These are phyloP conservation scores for Populus davidiana DNA, from an alignment of 345 rosid species.

Conservation along the genomic window DNA sequence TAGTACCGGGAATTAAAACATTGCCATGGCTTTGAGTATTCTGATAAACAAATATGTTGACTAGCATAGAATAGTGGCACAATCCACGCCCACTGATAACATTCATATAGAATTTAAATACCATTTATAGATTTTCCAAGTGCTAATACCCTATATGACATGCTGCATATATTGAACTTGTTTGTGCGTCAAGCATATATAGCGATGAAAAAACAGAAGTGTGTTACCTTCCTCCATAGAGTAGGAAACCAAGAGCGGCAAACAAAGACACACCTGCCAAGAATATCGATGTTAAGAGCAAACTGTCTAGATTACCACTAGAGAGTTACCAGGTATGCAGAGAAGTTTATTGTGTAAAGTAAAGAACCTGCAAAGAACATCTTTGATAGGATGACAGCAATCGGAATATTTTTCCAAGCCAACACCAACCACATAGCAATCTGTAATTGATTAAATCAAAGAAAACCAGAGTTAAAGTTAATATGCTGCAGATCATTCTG, in stretches of 20 bases:
- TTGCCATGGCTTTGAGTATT: not conserved
- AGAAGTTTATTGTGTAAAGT: not conserved
- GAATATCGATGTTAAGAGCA: conserved; percentile 2
- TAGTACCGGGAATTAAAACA: not conserved
- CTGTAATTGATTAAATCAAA: conserved; percentile 32
- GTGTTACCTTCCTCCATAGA: conserved; percentile 88
- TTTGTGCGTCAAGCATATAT: not conserved
- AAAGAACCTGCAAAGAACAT: conserved; percentile 79
- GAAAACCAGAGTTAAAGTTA: not conserved
- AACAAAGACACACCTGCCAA: conserved; percentile 70
- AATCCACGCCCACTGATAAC: not conserved
- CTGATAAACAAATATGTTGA: not conserved
- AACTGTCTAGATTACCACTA: conserved; percentile 9
- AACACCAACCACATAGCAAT: conserved; percentile 74
- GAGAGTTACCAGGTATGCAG: not conserved
- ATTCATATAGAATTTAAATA: not conserved
- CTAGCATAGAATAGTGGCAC: not conserved
- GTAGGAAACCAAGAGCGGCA: conserved; percentile 83
- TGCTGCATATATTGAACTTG: not conserved
- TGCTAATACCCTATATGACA: not conserved
- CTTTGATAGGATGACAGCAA: conserved; percentile 58
- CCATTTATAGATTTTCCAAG: not conserved
- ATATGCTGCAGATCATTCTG: not conserved
- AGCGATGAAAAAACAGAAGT: conserved; percentile 1
- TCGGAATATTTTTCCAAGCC: conserved; percentile 70